These are phyloP conservation scores for Diaporthe capsici DNA, from an alignment of 2,329 filamentous ascomycete species.

Conservation along the genomic window DNA sequence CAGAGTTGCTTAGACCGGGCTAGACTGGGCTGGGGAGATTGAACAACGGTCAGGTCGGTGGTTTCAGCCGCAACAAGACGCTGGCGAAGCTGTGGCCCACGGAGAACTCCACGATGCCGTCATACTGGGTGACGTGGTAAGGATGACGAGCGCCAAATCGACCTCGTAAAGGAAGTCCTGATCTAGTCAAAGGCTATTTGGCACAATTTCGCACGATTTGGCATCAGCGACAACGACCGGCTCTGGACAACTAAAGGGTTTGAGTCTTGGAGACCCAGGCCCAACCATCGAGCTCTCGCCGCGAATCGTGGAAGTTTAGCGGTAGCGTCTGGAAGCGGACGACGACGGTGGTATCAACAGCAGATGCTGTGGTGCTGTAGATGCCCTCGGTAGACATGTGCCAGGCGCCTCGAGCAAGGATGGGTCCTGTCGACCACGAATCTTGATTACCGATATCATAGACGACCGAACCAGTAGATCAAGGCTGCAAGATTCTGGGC, in stretches of 20 bases:
- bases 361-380: neutral
- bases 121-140: slow-evolving; percentile 31
- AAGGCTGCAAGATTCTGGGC: slow-evolving; percentile 14
- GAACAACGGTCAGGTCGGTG: slow-evolving; percentile 28
- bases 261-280: neutral
- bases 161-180: slow-evolving; percentile 1
- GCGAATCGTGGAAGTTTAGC: slow-evolving; percentile 19
- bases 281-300: neutral
- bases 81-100: slow-evolving; percentile 20
- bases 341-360: slow-evolving; percentile 1
- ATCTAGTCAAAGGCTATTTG: slow-evolving; percentile 30
- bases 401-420: slow-evolving; percentile 36
- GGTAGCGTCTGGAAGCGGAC: slow-evolving; percentile 11
- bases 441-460: slow-evolving; percentile 13
- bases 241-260: slow-evolving; percentile 5
- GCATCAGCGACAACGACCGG: slow-evolving; percentile 1
- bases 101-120: slow-evolving; percentile 29
- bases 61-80: slow-evolving; percentile 17
- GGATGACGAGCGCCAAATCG: slow-evolving; percentile 9
- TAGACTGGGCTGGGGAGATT: slow-evolving; percentile 28
- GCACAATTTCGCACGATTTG: slow-evolving; percentile 12
- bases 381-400: slow-evolving; percentile 28
- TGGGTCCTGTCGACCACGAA: slow-evolving; percentile 29
- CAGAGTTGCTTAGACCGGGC: slow-evolving; percentile 15
- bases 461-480: slow-evolving; percentile 27